Evolutionary conservation across 371 early-diverging fungal species (phyloP), one percentile per base, ranked within the genome.

Genomic region (Aphelidium insulamus): DNA sequence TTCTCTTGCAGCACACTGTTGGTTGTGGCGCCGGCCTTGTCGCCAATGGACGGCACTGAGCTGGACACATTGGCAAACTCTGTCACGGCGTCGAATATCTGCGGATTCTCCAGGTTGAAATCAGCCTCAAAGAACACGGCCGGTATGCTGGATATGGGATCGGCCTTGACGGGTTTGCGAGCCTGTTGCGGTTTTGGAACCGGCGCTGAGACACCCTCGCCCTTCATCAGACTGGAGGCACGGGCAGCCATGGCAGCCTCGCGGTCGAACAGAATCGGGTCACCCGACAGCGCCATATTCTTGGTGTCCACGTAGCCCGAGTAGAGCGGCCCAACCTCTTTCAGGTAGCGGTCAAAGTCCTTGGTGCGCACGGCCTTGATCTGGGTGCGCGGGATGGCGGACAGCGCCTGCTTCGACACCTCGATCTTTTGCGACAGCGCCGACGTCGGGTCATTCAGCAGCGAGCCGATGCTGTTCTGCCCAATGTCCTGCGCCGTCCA

Each of bases 41-140:
- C 44, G 15, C 57, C 40, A 28, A 39, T 43, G 37, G n/a, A n/a
- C 21, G 23, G 6, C 8, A 25, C 54, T 32, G 31, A 57, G 4
- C 33, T 61, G 11, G 63, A 48, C 37, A 64, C 40, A 50, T 63
- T 54, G 19, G 62, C 53, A 2, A 57, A 54, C 34, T 75, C 74
- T 30, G 72, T 74, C 1, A 81, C 85, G n/a, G 56, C 58, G 30
- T 74, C 75, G 52, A 88, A 92, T 2, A 71, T 76, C 20, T 74
- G 59, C 21, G 91, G 88, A 38, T 82, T 72, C 44, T 77, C 72
- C 8, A 92, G 65, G 22, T 70, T 69, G 39, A 92, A 92, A 23
- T 64, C 60, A 8, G 69, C 58, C 15, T 77, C 67, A 31, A 87
- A 78, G 53, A 84, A 92, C 32, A 90, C 62, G 3, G 65, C 33